Evolutionary conservation across 805 yeast species (phyloP).

Genomic region (Starmerella floris): DNA sequence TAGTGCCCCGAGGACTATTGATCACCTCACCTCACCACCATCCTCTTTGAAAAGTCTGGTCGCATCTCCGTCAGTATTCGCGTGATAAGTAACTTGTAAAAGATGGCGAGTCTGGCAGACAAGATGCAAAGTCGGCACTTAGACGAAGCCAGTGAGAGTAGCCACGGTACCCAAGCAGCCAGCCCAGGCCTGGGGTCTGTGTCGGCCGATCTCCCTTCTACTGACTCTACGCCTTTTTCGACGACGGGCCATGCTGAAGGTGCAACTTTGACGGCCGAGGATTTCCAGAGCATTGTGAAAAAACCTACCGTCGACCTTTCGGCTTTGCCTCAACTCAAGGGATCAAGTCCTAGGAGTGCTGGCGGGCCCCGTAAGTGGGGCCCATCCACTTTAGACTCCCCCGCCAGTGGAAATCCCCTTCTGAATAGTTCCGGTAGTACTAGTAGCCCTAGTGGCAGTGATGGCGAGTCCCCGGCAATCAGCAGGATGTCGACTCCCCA

Average conservation of each 20-base stretch:
- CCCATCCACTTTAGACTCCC: neutral
- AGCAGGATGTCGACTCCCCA: neutral
- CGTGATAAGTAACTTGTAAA: too few relatives aligned
- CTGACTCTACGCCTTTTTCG: too few relatives aligned
- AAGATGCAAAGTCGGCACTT: constrained; percentile 8
- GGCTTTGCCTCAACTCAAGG: constrained; percentile 9
- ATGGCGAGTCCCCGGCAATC: neutral
- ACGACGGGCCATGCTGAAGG: too few relatives aligned
- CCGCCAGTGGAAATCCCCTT: neutral
- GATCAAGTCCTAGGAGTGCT: neutral
- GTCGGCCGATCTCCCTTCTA: too few relatives aligned
- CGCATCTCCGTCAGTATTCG: too few relatives aligned
- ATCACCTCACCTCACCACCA: too few relatives aligned
- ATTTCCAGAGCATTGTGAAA: too few relatives aligned
- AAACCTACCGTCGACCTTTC: constrained; percentile 1
- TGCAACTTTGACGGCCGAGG: too few relatives aligned
- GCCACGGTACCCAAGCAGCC: too few relatives aligned
- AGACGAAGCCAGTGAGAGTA: neutral
- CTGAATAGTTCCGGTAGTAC: neutral
- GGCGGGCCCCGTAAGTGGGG: neutral
- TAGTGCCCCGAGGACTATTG: too few relatives aligned
- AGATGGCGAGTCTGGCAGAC: constrained; percentile 11
- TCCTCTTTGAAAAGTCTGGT: too few relatives aligned
- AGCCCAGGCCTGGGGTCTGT: too few relatives aligned
- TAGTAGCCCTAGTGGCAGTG: neutral